Percentiles rank a stretch among this genome's conserved stretches.
Conservation (phyloP, 1,284 basidiomycete species). For the Mycena citricolor region DNA sequence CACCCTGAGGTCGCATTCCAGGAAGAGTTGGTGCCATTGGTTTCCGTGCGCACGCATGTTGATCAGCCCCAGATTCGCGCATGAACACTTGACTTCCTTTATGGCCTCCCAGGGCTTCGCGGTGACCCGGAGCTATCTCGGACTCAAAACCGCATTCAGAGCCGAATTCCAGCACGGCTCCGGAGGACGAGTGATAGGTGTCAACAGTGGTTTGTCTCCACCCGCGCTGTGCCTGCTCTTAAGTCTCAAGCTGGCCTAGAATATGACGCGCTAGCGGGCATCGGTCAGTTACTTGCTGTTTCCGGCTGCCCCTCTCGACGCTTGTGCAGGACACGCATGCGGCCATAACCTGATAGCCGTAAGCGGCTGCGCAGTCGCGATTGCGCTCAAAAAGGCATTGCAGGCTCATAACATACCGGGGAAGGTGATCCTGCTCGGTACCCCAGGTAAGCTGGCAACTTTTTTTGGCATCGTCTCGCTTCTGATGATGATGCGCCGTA, state of each 20-base stretch:
- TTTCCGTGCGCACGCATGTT: slow-evolving; percentile 2
- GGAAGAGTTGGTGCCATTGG: slow-evolving; percentile 45
- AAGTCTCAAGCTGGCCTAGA: slow-evolving; percentile 23
- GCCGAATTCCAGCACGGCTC: slow-evolving; percentile 64
- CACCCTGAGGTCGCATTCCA: slow-evolving; percentile 59
- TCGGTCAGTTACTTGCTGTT: slow-evolving; percentile 68
- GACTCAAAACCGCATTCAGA: slow-evolving; percentile 75
- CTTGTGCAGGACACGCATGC: slow-evolving; percentile 62
- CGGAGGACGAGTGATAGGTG: slow-evolving; percentile 63
- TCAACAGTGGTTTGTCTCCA: slow-evolving; percentile 58
- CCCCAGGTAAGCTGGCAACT: slow-evolving; percentile 71
- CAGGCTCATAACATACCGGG: slow-evolving; percentile 66
- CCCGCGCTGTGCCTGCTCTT: neutral
- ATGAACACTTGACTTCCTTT: slow-evolving; percentile 54
- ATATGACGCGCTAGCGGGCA: slow-evolving; percentile 65
- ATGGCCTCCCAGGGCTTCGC: slow-evolving; percentile 61
- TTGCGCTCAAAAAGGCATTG: slow-evolving; percentile 70
- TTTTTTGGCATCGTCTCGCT: neutral
- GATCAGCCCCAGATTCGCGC: slow-evolving; percentile 47
- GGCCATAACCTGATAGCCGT: slow-evolving; percentile 88
- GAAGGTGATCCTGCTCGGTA: slow-evolving; percentile 78
- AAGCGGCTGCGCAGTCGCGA: slow-evolving; percentile 73
- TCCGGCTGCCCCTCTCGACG: neutral
- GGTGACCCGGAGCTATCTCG: slow-evolving; percentile 61
- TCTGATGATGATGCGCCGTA: slow-evolving; percentile 24